Conservation (phyloP, 345 rosid species). For the Odontarrhena argentea region DNA sequence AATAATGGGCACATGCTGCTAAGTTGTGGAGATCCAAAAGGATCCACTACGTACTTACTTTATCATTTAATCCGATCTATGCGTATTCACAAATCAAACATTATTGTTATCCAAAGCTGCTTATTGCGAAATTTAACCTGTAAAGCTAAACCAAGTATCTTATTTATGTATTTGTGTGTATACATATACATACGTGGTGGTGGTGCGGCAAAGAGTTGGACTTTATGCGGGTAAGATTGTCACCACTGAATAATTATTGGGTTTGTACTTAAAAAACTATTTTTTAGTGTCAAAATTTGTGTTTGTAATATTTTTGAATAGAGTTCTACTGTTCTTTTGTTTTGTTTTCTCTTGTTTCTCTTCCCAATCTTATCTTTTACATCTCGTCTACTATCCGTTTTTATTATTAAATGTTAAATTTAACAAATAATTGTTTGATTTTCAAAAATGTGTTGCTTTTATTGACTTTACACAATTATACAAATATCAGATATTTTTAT, state of each 20-base stretch:
- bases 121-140: slow-evolving; percentile 24
- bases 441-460: background rate
- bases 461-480: background rate
- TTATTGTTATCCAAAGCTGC: slow-evolving; percentile 34
- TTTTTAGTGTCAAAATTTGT: slow-evolving; percentile 26
- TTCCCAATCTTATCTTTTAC: slow-evolving; percentile 12
- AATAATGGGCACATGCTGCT: slow-evolving; percentile 44
- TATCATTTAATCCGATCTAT: slow-evolving; percentile 37
- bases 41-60: slow-evolving; percentile 43
- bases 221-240: slow-evolving; percentile 21
- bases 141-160: slow-evolving; percentile 27
- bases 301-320: slow-evolving; percentile 30
- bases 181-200: slow-evolving; percentile 10
- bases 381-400: background rate
- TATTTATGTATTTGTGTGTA: slow-evolving; percentile 12
- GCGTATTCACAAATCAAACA: slow-evolving; percentile 19
- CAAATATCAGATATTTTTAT: background rate
- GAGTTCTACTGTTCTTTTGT: slow-evolving; percentile 27
- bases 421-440: background rate
- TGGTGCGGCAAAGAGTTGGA: slow-evolving; percentile 16
- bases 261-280: background rate
- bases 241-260: slow-evolving; percentile 20
- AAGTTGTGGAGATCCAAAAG: slow-evolving; percentile 41
- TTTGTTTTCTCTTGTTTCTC: slow-evolving; percentile 20
- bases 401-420: background rate